These are phyloP conservation scores for Aspergillus pseudotamarii DNA, from an alignment of 2,329 filamentous ascomycete genomes.

Conservation along the genomic window DNA sequence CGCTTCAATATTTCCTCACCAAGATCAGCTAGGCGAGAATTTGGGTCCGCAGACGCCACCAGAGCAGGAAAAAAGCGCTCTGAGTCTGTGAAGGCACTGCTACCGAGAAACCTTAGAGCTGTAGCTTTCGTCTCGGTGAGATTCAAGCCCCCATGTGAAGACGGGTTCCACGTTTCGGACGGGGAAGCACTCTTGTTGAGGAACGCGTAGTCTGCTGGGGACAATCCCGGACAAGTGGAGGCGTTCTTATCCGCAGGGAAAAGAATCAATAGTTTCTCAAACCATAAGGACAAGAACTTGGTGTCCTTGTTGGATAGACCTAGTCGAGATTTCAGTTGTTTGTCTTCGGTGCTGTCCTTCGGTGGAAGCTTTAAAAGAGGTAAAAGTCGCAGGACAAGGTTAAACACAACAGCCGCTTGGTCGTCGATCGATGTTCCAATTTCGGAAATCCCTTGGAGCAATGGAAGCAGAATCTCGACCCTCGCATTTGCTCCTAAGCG, in stretches of 20 bases:
- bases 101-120: conserved; percentile 73
- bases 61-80: conserved; percentile 84
- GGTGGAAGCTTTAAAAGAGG: conserved; percentile 68
- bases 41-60: conserved; percentile 79
- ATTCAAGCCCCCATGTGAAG: conserved; percentile 63
- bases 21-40: conserved; percentile 78
- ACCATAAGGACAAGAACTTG: conserved; percentile 70
- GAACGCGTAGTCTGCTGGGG: conserved; percentile 68
- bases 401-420: conserved; percentile 72
- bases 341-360: conserved; percentile 78
- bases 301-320: conserved; percentile 73
- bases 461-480: conserved; percentile 69
- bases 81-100: conserved; percentile 79
- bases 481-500: conserved; percentile 65
- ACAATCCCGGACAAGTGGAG: conserved; percentile 62
- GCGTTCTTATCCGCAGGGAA: conserved; percentile 50
- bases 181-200: conserved; percentile 60
- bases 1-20: conserved; percentile 89
- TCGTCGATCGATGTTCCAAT: conserved; percentile 55
- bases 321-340: conserved; percentile 65
- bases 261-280: conserved; percentile 76
- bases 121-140: conserved; percentile 71
- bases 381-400: conserved; percentile 77
- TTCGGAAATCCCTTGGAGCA: conserved; percentile 68
- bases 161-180: conserved; percentile 63